Percentiles rank a stretch among this genome's conserved stretches.
Conservation (phyloP, 331 rosid species). For the Phaseolus coccineus region DNA sequence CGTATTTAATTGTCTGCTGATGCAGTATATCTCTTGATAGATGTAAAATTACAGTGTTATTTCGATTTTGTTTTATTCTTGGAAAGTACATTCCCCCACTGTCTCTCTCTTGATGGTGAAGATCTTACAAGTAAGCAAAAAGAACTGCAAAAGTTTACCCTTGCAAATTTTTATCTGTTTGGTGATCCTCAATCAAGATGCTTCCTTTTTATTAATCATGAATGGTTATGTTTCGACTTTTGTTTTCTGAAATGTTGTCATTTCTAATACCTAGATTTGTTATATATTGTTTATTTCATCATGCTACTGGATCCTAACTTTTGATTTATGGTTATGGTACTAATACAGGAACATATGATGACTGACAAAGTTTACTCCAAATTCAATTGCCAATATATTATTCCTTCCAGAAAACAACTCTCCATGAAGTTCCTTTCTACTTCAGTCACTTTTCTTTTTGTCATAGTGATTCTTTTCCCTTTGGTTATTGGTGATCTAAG, state of each 20-base stretch:
- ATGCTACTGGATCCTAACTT: constrained; percentile 46
- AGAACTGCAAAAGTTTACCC: not conserved
- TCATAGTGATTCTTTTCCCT: constrained; percentile 55
- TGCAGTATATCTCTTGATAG: not conserved
- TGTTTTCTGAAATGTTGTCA: constrained; percentile 17
- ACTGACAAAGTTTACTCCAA: constrained; percentile 38
- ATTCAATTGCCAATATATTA: constrained; percentile 44
- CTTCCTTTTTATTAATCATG: not conserved
- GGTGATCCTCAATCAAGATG: not conserved
- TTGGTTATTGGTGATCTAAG: constrained; percentile 64
- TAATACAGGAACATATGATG: constrained; percentile 64
- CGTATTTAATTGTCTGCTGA: constrained; percentile 3
- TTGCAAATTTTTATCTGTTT: not conserved
- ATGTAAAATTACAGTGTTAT: not conserved
- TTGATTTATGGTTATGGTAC: constrained; percentile 42
- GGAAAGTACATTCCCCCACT: constrained; percentile 1
- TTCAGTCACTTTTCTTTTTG: constrained; percentile 56
- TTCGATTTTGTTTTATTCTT: not conserved
- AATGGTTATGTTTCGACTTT: constrained; percentile 8
- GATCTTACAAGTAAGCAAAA: constrained; percentile 9
- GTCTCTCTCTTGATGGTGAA: constrained; percentile 3
- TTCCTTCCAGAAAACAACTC: constrained; percentile 40
- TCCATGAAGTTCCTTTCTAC: constrained; percentile 65
- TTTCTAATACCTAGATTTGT: constrained; percentile 4
- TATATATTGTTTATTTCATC: constrained; percentile 18